Base-by-base conservation (phyloP, 768 basidiomycete species). In the Peribolospora kevripleyi region DNA sequence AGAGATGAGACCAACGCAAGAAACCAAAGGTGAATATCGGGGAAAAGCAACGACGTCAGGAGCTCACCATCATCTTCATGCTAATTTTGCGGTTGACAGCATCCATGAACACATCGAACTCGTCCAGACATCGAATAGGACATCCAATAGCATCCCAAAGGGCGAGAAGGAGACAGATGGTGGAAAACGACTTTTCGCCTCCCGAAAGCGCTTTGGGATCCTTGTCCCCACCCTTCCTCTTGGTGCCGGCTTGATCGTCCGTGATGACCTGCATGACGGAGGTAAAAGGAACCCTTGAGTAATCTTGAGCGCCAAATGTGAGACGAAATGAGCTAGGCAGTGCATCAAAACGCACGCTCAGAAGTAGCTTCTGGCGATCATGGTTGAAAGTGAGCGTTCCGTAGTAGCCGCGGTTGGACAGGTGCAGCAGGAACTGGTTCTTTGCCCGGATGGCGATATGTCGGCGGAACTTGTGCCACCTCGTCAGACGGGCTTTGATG, bases 171-270 rank as follows among this genome's bases (percentile, higher is more conserved):
- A 98, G 68, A 61, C 87, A 90, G 59, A 95, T 86, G 0, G 91
- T 97, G 5, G 88, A 84, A 69, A 93, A 98, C 6, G 85, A 90
- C 67, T 93, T 91, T 67, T 97, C 91, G 45, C 91, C 90, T 50
- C 90, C 90, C 60, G 83, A 85, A 13, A 90, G 72, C 40, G 82
- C 54, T 43, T 78, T 79, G 3, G 86, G 82, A 63, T 88, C 83
- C 66, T 86, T 86, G 61, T 85, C 82, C 42, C 74, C 71, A 36
- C 64, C 62, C 38, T 59, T 68, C 3, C 70, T 74, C 65, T 80
- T 55, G 6, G 36, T 78, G 40, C 71, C 70, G 10, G 73, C 70
- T 62, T 80, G 77, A 60, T 87, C 84, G 54, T 87, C 84, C 7
- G 84, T 88, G 70, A 82, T 80, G 7, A 87, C 81, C 77, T 80